Evolutionary conservation across 441 rosid genomes (phyloP).

Genomic region (Rhodomyrtus psidioides): DNA sequence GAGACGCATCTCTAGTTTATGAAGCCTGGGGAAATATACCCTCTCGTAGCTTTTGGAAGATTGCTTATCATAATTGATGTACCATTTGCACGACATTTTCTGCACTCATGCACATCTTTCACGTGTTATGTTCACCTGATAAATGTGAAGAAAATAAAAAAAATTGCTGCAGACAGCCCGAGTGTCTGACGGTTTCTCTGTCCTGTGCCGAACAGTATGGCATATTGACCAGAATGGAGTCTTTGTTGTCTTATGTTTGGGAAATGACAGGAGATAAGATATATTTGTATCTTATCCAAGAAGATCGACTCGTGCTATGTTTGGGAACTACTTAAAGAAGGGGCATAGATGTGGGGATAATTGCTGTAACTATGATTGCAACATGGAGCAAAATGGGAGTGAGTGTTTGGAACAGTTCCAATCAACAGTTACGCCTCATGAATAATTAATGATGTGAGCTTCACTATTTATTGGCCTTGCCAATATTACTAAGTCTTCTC

Average conservation of each 20-base stretch:
- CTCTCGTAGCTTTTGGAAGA: neutral
- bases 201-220: neutral
- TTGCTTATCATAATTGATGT: neutral
- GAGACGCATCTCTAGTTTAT: neutral
- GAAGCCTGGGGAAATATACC: neutral
- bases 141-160: neutral
- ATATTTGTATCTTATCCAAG: neutral
- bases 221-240: neutral
- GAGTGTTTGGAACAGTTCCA: neutral
- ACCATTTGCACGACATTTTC: neutral
- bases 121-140: neutral
- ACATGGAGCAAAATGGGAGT: neutral
- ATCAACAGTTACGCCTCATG: neutral
- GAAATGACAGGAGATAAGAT: neutral
- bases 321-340: neutral
- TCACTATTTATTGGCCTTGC: neutral
- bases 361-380: neutral
- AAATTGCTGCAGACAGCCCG: neutral
- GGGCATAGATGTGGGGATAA: neutral
- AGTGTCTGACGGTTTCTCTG: neutral
- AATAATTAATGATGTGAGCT: neutral
- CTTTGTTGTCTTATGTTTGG: neutral
- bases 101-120: neutral
- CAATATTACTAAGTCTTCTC: neutral
- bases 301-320: neutral